Base-by-base conservation (phyloP, 1,139 yeast genomes). In the Cylindricascospora bacillispora region DNA sequence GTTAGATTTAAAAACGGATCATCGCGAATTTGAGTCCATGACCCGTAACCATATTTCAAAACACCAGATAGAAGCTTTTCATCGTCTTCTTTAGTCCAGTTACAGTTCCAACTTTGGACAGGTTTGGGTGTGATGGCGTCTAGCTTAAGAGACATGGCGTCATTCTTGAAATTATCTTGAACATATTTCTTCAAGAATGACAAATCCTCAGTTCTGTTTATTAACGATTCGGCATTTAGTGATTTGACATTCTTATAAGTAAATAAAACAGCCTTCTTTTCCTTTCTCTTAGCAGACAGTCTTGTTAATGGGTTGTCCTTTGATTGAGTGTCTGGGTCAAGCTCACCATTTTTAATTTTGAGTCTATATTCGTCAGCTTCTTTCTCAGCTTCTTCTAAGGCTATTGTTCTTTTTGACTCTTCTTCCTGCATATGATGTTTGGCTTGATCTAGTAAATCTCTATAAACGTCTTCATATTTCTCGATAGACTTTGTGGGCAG, bases 21-120 rank as follows among this genome's bases (percentile, higher is more conserved):
- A 57, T 89, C 98, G 50, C 98, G 65, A 27, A 92, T 86, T 51
- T 81, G 86, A 5, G 70, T 56, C 98, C 98, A 92, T 1, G 94
- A 78, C 13, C 98, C 98, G 50, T 83, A 89, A 0, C 99, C 99
- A 56, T 86, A 83, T 54, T 83, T 85, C 50, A 72, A 70, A 19
- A 89, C 80, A 40, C 99, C 99, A 25, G 80, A 72, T 39, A 92
- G 56, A 32, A 92, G 63, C 73, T 76, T 79, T 26, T 85, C 79
- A 54, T 92, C 99, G 50, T 92, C 95, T 24, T 64, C 69, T 10
- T 67, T 64, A 3, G 65, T 63, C 99, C 99, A 92, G 22, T 72
- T 74, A 47, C 94, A 82, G 34, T 73, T 69, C 99, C 99, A 92
- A 24, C 83, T 86, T 48, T 73, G 74, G 4, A 85, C 97, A 15